Conservation (phyloP, 345 rosid species). For the Aquilaria sinensis region DNA sequence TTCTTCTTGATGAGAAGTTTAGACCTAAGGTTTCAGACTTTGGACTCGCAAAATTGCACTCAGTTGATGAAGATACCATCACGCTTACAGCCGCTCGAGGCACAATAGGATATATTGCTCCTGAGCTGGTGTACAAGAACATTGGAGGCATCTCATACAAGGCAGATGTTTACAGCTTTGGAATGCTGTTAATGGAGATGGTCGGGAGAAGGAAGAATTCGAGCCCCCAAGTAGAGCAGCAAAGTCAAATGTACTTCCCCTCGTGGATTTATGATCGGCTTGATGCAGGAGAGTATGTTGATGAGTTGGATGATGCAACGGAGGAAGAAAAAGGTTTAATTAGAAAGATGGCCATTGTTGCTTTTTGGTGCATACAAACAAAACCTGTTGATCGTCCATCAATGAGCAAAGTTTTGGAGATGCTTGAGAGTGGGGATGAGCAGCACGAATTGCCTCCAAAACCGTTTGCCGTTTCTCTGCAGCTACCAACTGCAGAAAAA, state of each 20-base stretch:
- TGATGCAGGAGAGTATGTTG: background rate
- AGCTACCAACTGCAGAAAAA: too few species aligned
- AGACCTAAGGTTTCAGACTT: slow-evolving; percentile 4
- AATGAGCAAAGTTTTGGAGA: slow-evolving; percentile 5
- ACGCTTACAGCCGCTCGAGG: slow-evolving; percentile 20
- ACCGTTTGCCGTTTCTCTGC: background rate
- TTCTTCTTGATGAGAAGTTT: slow-evolving; percentile 4
- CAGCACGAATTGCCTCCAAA: background rate
- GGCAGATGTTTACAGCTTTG: background rate
- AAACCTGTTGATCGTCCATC: slow-evolving; percentile 1
- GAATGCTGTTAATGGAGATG: slow-evolving; percentile 9
- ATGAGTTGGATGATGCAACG: background rate
- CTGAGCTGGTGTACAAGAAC: background rate
- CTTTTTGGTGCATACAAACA: slow-evolving; percentile 16
- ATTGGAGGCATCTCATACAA: slow-evolving; percentile 4
- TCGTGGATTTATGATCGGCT: slow-evolving; percentile 8
- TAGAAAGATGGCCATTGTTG: slow-evolving; percentile 6
- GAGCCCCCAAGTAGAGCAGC: background rate
- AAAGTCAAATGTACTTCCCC: slow-evolving; percentile 11
- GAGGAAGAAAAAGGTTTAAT: background rate
- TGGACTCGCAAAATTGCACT: slow-evolving; percentile 7
- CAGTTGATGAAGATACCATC: background rate
- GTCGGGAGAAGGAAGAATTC: background rate
- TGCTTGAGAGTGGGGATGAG: background rate
- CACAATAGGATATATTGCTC: slow-evolving; percentile 15